A percentile compares a stretch with the other conserved stretches of the same genome.
phyloP scores from a whole-genome alignment of 306 rosid genomes.

The Vigna reflexopilosa region DNA sequence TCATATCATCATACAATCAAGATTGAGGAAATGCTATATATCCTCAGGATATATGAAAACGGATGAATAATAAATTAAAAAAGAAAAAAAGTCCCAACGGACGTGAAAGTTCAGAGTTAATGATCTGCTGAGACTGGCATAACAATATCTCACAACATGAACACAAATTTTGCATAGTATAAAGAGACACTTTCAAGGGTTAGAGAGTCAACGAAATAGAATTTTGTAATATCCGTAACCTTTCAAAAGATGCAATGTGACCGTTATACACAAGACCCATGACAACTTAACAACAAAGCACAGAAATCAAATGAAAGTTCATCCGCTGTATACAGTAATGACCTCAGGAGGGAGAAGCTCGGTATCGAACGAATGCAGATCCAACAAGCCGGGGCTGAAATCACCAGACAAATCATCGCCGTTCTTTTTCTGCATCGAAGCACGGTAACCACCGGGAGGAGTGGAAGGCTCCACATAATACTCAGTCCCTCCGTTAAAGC shows the following conservation, averaged over 20 bases:
- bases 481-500: constrained; percentile 68
- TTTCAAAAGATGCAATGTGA: constrained; percentile 26
- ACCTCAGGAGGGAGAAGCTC: constrained; percentile 91
- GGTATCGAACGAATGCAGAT: constrained; percentile 94
- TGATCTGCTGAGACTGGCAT: not conserved
- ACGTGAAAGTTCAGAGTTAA: not conserved
- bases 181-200: not conserved
- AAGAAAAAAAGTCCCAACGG: not conserved
- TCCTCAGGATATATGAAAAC: not conserved
- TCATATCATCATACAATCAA: not conserved
- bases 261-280: not conserved
- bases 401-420: constrained; percentile 79
- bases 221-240: not conserved
- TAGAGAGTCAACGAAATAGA: not conserved
- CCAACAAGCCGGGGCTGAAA: constrained; percentile 95
- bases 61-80: constrained; percentile 18
- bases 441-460: constrained; percentile 69
- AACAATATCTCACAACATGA: not conserved
- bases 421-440: constrained; percentile 57
- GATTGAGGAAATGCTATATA: constrained; percentile 11
- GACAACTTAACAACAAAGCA: constrained; percentile 1
- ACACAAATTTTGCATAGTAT: constrained; percentile 4
- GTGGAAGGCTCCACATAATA: constrained; percentile 81
- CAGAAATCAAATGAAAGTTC: not conserved
- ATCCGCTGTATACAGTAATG: not conserved